These are phyloP conservation scores for Drechslerella dactyloides DNA, from an alignment of 2,329 filamentous ascomycete genomes.

Conservation along the genomic window DNA sequence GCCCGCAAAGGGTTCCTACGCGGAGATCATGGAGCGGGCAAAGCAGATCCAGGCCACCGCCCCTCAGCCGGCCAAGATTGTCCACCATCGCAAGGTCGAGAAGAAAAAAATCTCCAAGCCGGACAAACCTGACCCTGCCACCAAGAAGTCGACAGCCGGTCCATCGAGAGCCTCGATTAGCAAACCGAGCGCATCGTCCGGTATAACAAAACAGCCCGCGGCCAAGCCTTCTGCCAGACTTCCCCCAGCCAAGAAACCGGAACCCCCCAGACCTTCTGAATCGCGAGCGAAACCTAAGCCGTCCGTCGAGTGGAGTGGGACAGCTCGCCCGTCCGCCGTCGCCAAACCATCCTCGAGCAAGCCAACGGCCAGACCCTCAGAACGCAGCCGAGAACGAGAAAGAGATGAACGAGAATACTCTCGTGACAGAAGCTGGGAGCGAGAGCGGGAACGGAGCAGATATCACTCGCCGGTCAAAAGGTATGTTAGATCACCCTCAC, in stretches of 20 bases:
- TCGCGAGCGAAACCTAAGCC: constrained; percentile 15
- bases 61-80: constrained; percentile 35
- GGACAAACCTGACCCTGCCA: constrained; percentile 33
- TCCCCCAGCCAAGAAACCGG: constrained; percentile 21
- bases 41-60: constrained; percentile 43
- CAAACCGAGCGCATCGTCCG: constrained; percentile 12
- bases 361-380: constrained; percentile 4
- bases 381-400: constrained; percentile 6
- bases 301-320: constrained; percentile 38
- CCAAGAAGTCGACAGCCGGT: constrained; percentile 8
- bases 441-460: constrained; percentile 24
- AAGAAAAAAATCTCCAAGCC: constrained; percentile 40
- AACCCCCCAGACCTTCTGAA: constrained; percentile 17
- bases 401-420: constrained; percentile 6
- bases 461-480: constrained; percentile 18
- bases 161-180: constrained; percentile 1
- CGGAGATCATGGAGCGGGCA: constrained; percentile 45
- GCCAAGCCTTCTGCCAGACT: constrained; percentile 16
- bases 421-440: constrained; percentile 25
- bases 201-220: constrained; percentile 18
- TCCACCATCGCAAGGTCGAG: constrained; percentile 45
- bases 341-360: constrained; percentile 30
- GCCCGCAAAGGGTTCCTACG: constrained; percentile 42
- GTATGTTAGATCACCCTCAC: constrained; percentile 10
- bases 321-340: constrained; percentile 34